A percentile compares a stretch with the other conserved stretches of the same genome.
phyloP scores from a whole-genome alignment of 768 basidiomycete species.

The Rhodocollybia butyracea region DNA sequence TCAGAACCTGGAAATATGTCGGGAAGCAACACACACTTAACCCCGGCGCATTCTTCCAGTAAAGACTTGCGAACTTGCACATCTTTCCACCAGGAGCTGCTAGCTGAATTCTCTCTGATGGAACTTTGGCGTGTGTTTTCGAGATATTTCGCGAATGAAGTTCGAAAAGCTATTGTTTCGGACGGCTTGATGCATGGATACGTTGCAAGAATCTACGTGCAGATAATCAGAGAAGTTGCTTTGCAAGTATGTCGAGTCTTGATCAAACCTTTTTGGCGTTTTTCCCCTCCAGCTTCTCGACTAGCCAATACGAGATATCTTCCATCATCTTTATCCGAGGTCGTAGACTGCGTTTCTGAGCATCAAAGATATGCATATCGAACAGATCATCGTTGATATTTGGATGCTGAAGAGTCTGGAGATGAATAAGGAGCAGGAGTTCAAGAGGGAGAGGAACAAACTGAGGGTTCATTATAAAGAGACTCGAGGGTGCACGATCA shows the following conservation, averaged over 20 bases:
- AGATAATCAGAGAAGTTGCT: not conserved
- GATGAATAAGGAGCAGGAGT: slow-evolving; percentile 49
- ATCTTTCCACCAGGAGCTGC: slow-evolving; percentile 50
- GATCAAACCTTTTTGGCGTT: slow-evolving; percentile 25
- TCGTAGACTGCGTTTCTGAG: slow-evolving; percentile 40
- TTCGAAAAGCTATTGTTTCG: slow-evolving; percentile 48
- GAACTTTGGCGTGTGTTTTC: slow-evolving; percentile 41
- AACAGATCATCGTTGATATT: slow-evolving; percentile 45
- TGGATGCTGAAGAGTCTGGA: slow-evolving; percentile 51
- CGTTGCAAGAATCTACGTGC: slow-evolving; percentile 38
- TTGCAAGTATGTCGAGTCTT: not conserved
- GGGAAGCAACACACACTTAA: slow-evolving; percentile 28
- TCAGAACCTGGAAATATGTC: not conserved
- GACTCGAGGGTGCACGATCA: no score
- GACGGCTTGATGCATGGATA: slow-evolving; percentile 55
- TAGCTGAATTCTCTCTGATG: slow-evolving; percentile 20
- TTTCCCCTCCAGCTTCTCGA: slow-evolving; percentile 32
- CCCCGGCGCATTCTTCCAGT: slow-evolving; percentile 52
- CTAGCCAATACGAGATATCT: slow-evolving; percentile 48
- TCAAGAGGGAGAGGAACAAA: slow-evolving; percentile 32
- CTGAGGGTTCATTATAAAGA: slow-evolving; percentile 24
- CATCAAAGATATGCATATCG: slow-evolving; percentile 45
- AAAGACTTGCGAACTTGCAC: slow-evolving; percentile 53
- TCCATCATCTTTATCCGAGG: slow-evolving; percentile 52
- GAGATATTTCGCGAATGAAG: slow-evolving; percentile 47